phyloP scores from a whole-genome alignment of 2,329 filamentous ascomycete species.

The Zymoseptoria passerinii region DNA sequence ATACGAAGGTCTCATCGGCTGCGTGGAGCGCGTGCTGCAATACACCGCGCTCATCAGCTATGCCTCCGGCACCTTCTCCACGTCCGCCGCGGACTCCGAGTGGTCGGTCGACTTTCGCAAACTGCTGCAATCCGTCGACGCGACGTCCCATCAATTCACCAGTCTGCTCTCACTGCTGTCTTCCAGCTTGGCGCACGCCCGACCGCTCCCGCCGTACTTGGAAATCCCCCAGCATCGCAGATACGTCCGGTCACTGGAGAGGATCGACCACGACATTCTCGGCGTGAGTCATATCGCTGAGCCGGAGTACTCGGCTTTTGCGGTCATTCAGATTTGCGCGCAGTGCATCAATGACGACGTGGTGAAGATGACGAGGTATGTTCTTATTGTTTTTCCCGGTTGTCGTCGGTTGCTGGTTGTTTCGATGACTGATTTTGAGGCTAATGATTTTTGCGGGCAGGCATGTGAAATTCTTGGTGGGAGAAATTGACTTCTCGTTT shows the following conservation, averaged over 20 bases:
- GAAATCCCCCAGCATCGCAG: slow-evolving; percentile 53
- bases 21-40: slow-evolving; percentile 53
- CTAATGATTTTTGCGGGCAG: slow-evolving; percentile 4
- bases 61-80: slow-evolving; percentile 47
- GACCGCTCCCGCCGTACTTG: slow-evolving; percentile 64
- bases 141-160: slow-evolving; percentile 59
- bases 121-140: slow-evolving; percentile 47
- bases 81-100: slow-evolving; percentile 32
- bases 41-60: slow-evolving; percentile 61
- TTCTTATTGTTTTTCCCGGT: not conserved
- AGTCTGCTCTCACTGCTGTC: slow-evolving; percentile 61
- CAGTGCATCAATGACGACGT: slow-evolving; percentile 61
- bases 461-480: slow-evolving; percentile 56
- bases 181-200: slow-evolving; percentile 55
- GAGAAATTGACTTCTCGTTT: slow-evolving; percentile 64
- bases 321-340: slow-evolving; percentile 63
- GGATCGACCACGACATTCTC: slow-evolving; percentile 52
- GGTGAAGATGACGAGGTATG: slow-evolving; percentile 45
- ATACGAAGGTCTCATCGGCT: slow-evolving; percentile 54
- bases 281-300: slow-evolving; percentile 51
- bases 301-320: slow-evolving; percentile 62
- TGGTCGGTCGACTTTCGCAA: slow-evolving; percentile 56
- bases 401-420: slow-evolving; percentile 50
- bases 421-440: slow-evolving; percentile 38
- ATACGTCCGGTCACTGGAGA: slow-evolving; percentile 49